Evolutionary conservation across 2,329 filamentous ascomycete species (phyloP), one percentile per base, ranked within the genome.

Genomic region (Fusarium dlaminii): DNA sequence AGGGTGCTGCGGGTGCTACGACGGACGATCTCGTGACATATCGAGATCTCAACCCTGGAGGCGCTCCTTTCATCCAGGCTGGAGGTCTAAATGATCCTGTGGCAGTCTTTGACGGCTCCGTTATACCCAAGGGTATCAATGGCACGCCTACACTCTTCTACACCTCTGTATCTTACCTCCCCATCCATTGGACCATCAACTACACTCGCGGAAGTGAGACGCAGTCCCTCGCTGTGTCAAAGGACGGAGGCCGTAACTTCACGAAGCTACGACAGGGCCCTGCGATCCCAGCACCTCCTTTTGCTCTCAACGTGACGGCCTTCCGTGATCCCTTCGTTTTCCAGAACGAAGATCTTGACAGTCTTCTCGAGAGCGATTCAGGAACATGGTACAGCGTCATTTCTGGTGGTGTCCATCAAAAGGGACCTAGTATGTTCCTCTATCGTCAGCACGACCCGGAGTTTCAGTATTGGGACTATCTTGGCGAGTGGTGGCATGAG

Each of bases 191-290:
- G 84, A 85, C 83, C 14, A 81, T 86, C 42, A 78, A 80, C 32
- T 86, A 87, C 67, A 84, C 81, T n/a, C 81, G 83, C 15, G 84
- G 83, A 13, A 83, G 83, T 42, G 86, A 87, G 70, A 84, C 84
- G 1, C 84, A 87, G 58, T 83, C 82, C 20, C 77, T 86, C 3
- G 86, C 85, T 4, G 79, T 84, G 10, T 82, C 79, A 77, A 83
- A 63, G 80, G 83, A 84, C 82, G 75, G 75, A 20, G 75, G 75
- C 13, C 68, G 73, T 3, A 77, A 77, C 29, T 76, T 77, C 32
- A 77, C 75, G 18, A 77, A 77, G 52, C 45, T 77, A 14, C 42
- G 65, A 24, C 73, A 75, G 48, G 75, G 75, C 6, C 73, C 73
- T n/a, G 73, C 48, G 7, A 77, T 76, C 24, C 60, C 75, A 6